Conservation (phyloP, 305 asterid species). For the Fraxinus albicans region DNA sequence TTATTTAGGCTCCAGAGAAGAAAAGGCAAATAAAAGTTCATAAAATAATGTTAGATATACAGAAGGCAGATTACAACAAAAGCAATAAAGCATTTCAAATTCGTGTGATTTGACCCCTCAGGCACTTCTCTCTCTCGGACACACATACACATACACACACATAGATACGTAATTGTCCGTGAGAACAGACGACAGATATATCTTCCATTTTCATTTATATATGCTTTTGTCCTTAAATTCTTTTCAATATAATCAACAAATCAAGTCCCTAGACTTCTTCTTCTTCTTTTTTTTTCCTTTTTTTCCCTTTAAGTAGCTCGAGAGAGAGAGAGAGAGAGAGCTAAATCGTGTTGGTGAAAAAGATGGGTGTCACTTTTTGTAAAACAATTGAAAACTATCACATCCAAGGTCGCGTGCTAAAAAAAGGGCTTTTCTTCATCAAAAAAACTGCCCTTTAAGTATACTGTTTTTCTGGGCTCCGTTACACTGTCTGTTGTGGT, state of each 20-base stretch:
- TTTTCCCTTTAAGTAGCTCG: background rate
- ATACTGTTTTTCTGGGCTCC: conserved; percentile 24
- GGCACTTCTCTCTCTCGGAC: conserved; percentile 36
- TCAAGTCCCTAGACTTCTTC: background rate
- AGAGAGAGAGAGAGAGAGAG: background rate
- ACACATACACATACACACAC: conserved; percentile 39
- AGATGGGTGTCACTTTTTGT: conserved; percentile 63
- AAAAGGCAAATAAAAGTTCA: background rate
- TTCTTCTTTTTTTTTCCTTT: background rate
- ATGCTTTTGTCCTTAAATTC: conserved; percentile 38
- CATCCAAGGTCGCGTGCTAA: conserved; percentile 45
- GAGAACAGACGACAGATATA: conserved; percentile 38
- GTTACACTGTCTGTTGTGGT: conserved; percentile 24
- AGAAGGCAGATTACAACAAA: background rate
- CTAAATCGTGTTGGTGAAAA: conserved; percentile 43
- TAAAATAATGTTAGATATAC: background rate
- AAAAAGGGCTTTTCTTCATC: background rate
- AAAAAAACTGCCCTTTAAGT: conserved; percentile 18
- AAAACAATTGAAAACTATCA: conserved; percentile 68
- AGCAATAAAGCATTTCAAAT: conserved; percentile 5
- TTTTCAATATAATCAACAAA: conserved; percentile 23
- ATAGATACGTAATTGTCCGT: conserved; percentile 67
- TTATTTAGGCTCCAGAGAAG: background rate
- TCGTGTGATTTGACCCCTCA: conserved; percentile 62
- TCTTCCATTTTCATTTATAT: conserved; percentile 39